These are phyloP conservation scores for Pseudopediastrum boryanum DNA, from an alignment of 139 green algal genomes.

Conservation along the genomic window DNA sequence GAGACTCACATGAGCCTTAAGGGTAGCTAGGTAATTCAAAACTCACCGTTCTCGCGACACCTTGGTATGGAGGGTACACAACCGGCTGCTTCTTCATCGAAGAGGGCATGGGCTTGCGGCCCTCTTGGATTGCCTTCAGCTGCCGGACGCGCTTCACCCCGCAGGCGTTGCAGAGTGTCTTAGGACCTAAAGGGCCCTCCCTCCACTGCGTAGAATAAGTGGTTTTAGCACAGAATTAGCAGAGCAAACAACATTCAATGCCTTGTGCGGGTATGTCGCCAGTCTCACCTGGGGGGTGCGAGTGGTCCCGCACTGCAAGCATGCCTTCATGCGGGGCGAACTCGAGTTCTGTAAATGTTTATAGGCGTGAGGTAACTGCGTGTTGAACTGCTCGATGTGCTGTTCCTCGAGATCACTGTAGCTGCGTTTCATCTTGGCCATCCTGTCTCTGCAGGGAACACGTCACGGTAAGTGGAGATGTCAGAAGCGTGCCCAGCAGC, in stretches of 20 bases:
- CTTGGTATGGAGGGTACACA: too few relatives aligned
- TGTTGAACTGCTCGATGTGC: constrained; percentile 27
- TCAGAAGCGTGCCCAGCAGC: neutral
- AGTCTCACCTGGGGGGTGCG: neutral
- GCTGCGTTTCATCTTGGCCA: constrained; percentile 26
- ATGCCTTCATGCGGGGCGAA: too few relatives aligned
- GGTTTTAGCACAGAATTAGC: neutral
- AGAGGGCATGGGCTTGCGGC: too few relatives aligned
- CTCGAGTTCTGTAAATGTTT: constrained; percentile 40
- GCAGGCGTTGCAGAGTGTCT: constrained; percentile 87
- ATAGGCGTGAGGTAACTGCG: constrained; percentile 39
- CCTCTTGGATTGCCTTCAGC: constrained; percentile 54
- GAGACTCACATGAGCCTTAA: too few relatives aligned
- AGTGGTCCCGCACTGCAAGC: constrained; percentile 38
- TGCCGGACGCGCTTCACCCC: constrained; percentile 67
- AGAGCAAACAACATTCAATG: neutral
- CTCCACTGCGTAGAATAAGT: constrained; percentile 66
- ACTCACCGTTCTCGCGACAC: too few relatives aligned
- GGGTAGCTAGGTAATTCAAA: too few relatives aligned
- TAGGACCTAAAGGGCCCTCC: constrained; percentile 72
- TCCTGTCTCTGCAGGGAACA: neutral
- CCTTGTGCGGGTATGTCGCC: too few relatives aligned
- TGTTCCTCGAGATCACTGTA: constrained; percentile 27
- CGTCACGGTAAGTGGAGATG: neutral
- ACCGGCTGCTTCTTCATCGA: too few relatives aligned